These are phyloP conservation scores for Colletotrichum tropicicola DNA, from an alignment of 2,329 filamentous ascomycete genomes.

Conservation along the genomic window DNA sequence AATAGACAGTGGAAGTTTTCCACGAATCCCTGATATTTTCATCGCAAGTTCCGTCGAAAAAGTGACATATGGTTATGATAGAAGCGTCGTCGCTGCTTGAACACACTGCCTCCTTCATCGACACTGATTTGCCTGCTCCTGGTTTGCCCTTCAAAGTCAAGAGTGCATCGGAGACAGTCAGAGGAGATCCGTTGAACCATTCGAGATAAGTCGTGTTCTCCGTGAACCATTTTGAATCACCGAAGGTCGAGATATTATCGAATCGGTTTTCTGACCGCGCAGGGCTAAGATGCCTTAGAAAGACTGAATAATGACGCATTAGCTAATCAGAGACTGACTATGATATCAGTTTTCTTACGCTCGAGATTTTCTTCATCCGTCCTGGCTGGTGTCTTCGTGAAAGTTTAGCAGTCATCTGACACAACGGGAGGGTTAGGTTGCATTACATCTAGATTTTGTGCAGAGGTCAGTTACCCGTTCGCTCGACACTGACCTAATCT, in stretches of 20 bases:
- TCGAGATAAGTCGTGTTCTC: background rate
- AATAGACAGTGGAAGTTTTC: background rate
- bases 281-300: too few relatives aligned
- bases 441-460: too few relatives aligned
- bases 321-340: too few relatives aligned
- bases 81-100: background rate
- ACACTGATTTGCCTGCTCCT: background rate
- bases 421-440: too few relatives aligned
- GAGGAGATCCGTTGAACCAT: background rate
- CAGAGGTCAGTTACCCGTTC: too few relatives aligned
- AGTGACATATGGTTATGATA: background rate
- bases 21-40: background rate
- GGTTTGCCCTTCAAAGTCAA: background rate
- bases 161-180: background rate
- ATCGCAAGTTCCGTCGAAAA: background rate
- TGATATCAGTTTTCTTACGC: too few relatives aligned
- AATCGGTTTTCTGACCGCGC: too few relatives aligned
- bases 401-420: too few relatives aligned
- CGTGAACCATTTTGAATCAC: background rate
- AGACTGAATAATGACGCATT: too few relatives aligned
- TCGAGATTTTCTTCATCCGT: too few relatives aligned
- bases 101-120: background rate
- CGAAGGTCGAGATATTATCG: background rate
- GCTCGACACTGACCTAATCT: too few relatives aligned
- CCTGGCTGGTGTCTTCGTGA: too few relatives aligned